Evolutionary conservation across 2,329 filamentous ascomycete genomes (phyloP), one percentile per base, ranked within the genome.

Genomic region (Macrophomina pseudophaseolina): DNA sequence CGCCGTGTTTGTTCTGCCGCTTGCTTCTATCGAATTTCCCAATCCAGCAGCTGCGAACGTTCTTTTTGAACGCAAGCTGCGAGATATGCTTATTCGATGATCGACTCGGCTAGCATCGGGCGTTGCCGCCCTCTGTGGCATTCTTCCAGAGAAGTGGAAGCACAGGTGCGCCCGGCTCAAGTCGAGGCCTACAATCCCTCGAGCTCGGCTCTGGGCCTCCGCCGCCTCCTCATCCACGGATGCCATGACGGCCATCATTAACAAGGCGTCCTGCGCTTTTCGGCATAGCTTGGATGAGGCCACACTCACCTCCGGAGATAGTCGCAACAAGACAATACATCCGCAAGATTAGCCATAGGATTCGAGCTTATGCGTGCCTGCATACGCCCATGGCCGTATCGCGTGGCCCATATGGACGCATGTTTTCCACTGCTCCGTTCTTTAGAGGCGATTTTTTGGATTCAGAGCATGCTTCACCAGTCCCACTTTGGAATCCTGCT

Each of bases 161-260:
- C 44, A 49, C 40, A 40, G 30, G 33, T 16, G 6, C 8, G 5
- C 49, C 23, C 62, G 30, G 62, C 9, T 7, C 12, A 44, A 18
- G 38, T 49, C 63, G 42, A n/a, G 18, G 32, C 58, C 28, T 49
- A 5, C 14, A 56, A 23, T 28, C 56, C 44, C 28, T 16, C 51
- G 38, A 65, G 52, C n/a, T 65, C 30, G 18, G 42, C 40, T 28
- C 23, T 58, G 52, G 23, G 63, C 38, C 12, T 58, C 18, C 14
- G 54, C 70, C 68, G 74, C 54, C 44, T 74, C 72, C 32, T 62
- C 49, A 9, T 72, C 67, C 11, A 59, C 69, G 14, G 72, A 72
- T 69, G 74, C 18, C 66, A 73, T 72, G 7, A 74, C 73, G 65
- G 73, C 69, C 60, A 69, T 72, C 49, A 74, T 67, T 53, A 73